A percentile compares a stretch with the other conserved stretches of the same genome.
These are phyloP conservation scores for Kwoniella shivajii DNA, from an alignment of 1,284 basidiomycete species.

Conservation along the genomic window DNA sequence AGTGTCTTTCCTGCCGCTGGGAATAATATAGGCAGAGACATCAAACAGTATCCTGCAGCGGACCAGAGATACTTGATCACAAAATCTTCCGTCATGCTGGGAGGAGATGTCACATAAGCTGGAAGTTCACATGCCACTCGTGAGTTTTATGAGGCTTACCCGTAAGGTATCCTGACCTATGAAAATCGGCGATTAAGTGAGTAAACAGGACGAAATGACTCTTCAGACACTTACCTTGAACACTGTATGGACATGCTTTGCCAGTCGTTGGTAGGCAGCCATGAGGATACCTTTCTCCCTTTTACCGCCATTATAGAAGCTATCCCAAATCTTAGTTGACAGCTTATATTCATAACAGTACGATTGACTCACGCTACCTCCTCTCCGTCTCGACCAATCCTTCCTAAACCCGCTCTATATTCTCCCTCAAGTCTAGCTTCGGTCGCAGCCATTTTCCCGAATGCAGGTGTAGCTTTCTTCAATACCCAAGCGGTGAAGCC, in stretches of 20 bases:
- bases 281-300: constrained; percentile 83
- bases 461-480: constrained; percentile 85
- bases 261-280: constrained; percentile 74
- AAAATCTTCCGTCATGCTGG: constrained; percentile 77
- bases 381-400: constrained; percentile 87
- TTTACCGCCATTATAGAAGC: constrained; percentile 88
- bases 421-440: constrained; percentile 84
- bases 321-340: constrained; percentile 40
- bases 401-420: constrained; percentile 82
- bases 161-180: constrained; percentile 42
- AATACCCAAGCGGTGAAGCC: constrained; percentile 81
- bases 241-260: constrained; percentile 87
- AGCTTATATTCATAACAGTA: background rate
- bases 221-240: constrained; percentile 70
- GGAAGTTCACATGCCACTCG: background rate
- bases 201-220: background rate
- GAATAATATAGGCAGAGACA: constrained; percentile 82
- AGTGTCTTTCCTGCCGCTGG: constrained; percentile 28
- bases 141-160: constrained; percentile 22
- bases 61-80: constrained; percentile 95
- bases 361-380: constrained; percentile 75
- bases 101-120: background rate
- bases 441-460: constrained; percentile 85
- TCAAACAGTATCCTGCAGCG: constrained; percentile 82
- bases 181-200: background rate